Evolutionary conservation across 2,329 filamentous ascomycete genomes (phyloP).

Genomic region (Alternaria alternata): DNA sequence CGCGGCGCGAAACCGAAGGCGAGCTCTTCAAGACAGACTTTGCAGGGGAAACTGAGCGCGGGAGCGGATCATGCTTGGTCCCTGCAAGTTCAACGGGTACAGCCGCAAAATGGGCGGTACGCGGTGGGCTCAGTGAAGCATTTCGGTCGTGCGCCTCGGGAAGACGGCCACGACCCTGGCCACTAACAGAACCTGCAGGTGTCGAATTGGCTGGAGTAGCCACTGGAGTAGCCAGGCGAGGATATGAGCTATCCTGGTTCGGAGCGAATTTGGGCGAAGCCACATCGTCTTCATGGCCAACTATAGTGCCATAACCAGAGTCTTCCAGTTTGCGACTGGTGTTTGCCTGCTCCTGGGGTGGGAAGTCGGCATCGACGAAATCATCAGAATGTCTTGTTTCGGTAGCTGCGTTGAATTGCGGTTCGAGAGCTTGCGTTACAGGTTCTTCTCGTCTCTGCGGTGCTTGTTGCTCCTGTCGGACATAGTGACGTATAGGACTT

Average conservation of each 20-base stretch:
- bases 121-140: conserved; percentile 66
- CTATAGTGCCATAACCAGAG: conserved; percentile 13
- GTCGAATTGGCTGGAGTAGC: conserved; percentile 16
- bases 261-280: conserved; percentile 30
- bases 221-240: conserved; percentile 28
- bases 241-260: conserved; percentile 41
- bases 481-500: conserved; percentile 27
- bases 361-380: conserved; percentile 52
- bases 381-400: conserved; percentile 50
- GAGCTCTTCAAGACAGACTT: conserved; percentile 78
- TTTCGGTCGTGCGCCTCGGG: conserved; percentile 42
- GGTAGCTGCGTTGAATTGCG: conserved; percentile 16
- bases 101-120: conserved; percentile 72
- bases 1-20: conserved; percentile 60
- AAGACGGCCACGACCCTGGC: conserved; percentile 25
- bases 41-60: conserved; percentile 75
- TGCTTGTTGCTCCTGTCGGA: conserved; percentile 20
- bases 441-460: conserved; percentile 22
- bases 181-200: conserved; percentile 13
- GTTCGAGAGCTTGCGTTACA: conserved; percentile 11
- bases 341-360: conserved; percentile 34
- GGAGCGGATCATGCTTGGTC: conserved; percentile 72
- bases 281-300: conserved; percentile 14
- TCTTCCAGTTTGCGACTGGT: conserved; percentile 27
- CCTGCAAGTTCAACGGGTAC: conserved; percentile 61